Evolutionary conservation across 2,329 filamentous ascomycete genomes (phyloP).

Genomic region (Phyllosticta paracitricarpa): DNA sequence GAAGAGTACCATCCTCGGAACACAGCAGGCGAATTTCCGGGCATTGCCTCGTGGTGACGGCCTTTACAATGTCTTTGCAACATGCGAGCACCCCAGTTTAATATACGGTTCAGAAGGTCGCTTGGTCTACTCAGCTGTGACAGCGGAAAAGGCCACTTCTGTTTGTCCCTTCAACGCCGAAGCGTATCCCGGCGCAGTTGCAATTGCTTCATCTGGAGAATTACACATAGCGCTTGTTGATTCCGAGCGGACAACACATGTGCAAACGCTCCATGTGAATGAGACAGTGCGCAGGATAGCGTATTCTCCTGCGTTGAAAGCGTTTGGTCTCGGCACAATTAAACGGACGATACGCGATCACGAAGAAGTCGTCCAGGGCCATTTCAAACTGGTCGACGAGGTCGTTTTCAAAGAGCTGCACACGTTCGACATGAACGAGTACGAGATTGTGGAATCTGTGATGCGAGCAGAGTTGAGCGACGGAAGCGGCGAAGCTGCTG

Average conservation of each 20-base stretch:
- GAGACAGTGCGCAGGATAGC: conserved; percentile 81
- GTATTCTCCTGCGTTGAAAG: conserved; percentile 68
- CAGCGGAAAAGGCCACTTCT: conserved; percentile 71
- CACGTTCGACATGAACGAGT: conserved; percentile 52
- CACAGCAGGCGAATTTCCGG: conserved; percentile 73
- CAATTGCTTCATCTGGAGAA: conserved; percentile 66
- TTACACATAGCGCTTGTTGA: conserved; percentile 76
- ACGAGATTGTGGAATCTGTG: conserved; percentile 77
- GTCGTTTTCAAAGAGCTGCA: conserved; percentile 73
- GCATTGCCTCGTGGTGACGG: conserved; percentile 57
- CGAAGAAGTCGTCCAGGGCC: conserved; percentile 65
- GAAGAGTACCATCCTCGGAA: conserved; percentile 77
- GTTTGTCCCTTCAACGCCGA: conserved; percentile 75
- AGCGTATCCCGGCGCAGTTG: conserved; percentile 70
- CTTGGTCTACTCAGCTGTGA: conserved; percentile 87
- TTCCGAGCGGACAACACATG: conserved; percentile 75
- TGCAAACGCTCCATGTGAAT: conserved; percentile 66
- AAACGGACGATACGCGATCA: conserved; percentile 60
- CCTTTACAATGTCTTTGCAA: conserved; percentile 77
- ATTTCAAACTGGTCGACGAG: conserved; percentile 86
- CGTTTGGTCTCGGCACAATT: conserved; percentile 82
- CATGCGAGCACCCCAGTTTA: conserved; percentile 85
- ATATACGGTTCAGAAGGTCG: conserved; percentile 85
- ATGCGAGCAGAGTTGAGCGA: conserved; percentile 64
- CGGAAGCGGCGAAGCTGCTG: conserved; percentile 46